Conservation (phyloP, 805 yeast genomes). For the Metschnikowia aberdeeniae region DNA sequence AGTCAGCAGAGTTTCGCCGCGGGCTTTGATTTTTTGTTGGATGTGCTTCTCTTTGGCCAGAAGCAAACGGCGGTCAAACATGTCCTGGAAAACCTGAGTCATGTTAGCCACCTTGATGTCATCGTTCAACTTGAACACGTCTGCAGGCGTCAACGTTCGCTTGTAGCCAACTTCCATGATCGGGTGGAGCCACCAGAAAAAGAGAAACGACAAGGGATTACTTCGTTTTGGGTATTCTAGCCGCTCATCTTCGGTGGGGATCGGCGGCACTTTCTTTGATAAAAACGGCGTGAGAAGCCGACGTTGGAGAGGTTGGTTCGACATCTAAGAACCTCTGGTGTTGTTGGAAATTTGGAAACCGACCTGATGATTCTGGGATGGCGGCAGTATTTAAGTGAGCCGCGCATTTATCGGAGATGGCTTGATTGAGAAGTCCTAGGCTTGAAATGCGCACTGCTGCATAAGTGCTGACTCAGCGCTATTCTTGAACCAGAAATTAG, state of each 20-base stretch:
- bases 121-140: slow-evolving; percentile 43
- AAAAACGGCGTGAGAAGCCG: slow-evolving; percentile 33
- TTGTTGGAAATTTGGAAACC: background rate
- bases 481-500: too few species aligned
- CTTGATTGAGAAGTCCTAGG: slow-evolving; percentile 3
- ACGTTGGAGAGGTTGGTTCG: slow-evolving; percentile 24
- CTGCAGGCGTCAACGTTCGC: slow-evolving; percentile 63
- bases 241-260: slow-evolving; percentile 52
- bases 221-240: slow-evolving; percentile 41
- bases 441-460: slow-evolving; percentile 1
- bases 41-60: slow-evolving; percentile 19
- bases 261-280: slow-evolving; percentile 41
- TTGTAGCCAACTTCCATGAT: slow-evolving; percentile 64
- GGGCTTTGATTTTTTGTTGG: slow-evolving; percentile 22
- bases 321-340: background rate
- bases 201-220: slow-evolving; percentile 37
- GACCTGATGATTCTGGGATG: background rate
- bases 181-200: slow-evolving; percentile 69
- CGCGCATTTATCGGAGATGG: slow-evolving; percentile 11
- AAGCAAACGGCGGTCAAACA: slow-evolving; percentile 6
- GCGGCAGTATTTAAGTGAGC: slow-evolving; percentile 2
- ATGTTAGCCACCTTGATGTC: slow-evolving; percentile 31
- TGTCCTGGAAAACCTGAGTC: slow-evolving; percentile 23
- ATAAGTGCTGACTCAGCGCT: background rate
- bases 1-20: slow-evolving; percentile 20